Evolutionary conservation across 257 asterid genomes (phyloP).

Genomic region (Fraxinus americana): DNA sequence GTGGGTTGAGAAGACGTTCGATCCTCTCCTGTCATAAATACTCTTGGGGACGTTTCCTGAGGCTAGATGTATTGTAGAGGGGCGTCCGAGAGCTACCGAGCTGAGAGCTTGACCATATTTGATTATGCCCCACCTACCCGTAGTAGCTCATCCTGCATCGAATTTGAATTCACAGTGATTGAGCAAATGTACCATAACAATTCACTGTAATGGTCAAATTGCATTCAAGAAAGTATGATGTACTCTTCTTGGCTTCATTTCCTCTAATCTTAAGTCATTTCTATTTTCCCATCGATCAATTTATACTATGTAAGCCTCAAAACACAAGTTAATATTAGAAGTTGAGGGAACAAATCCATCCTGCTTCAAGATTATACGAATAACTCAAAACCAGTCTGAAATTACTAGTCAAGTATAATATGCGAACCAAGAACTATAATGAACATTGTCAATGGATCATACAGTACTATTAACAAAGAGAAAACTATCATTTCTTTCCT

Average conservation of each 20-base stretch:
- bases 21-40: too few relatives aligned
- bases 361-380: background rate
- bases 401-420: background rate
- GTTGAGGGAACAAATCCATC: background rate
- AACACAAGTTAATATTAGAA: background rate
- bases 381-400: background rate
- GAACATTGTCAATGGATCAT: constrained; percentile 1
- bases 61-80: too few relatives aligned
- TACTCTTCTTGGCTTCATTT: too few relatives aligned
- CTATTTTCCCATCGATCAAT: background rate
- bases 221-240: too few relatives aligned
- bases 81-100: too few relatives aligned
- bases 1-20: too few relatives aligned
- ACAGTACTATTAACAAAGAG: constrained; percentile 24
- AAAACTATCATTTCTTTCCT: constrained; percentile 9
- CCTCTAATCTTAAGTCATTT: too few relatives aligned
- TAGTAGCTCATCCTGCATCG: background rate
- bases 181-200: background rate
- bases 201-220: too few relatives aligned
- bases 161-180: background rate
- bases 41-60: too few relatives aligned
- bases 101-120: too few relatives aligned
- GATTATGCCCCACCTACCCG: background rate
- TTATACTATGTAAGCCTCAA: background rate
- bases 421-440: background rate